Conservation (phyloP, 164 flowering plant species). For the Euptelea pleiosperma region DNA sequence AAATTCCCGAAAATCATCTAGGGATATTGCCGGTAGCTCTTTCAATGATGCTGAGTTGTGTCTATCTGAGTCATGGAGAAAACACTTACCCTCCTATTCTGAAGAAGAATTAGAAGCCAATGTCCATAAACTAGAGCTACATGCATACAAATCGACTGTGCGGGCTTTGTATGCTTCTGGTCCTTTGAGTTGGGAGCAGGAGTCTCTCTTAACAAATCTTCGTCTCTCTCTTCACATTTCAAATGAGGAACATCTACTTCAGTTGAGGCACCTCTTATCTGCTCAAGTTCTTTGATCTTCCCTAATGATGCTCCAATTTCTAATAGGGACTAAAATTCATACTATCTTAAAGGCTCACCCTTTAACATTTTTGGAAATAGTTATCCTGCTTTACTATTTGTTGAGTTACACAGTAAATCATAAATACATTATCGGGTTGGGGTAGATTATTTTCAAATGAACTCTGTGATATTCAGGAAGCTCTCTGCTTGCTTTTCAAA, state of each 20-base stretch:
- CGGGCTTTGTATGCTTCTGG: constrained; percentile 51
- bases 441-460: constrained; percentile 4
- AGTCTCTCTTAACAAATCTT: constrained; percentile 47
- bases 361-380: no score
- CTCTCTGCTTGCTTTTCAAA: constrained; percentile 1
- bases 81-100: constrained; percentile 1
- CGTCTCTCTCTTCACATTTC: constrained; percentile 47
- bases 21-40: constrained; percentile 4
- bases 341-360: background rate
- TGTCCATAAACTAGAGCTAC: constrained; percentile 42
- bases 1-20: constrained; percentile 12
- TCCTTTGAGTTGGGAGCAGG: constrained; percentile 62
- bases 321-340: background rate
- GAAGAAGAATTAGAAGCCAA: constrained; percentile 18
- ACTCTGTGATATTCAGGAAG: background rate
- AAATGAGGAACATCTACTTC: constrained; percentile 49
- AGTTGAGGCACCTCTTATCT: constrained; percentile 35
- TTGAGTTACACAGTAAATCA: background rate
- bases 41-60: constrained; percentile 33
- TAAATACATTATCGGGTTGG: background rate
- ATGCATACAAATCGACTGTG: constrained; percentile 40
- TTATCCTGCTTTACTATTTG: constrained; percentile 1
- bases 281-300: constrained; percentile 20
- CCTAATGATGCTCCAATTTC: background rate
- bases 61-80: constrained; percentile 19